Evolutionary conservation across 2,329 filamentous ascomycete species (phyloP).

Genomic region (Talaromyces sp.): DNA sequence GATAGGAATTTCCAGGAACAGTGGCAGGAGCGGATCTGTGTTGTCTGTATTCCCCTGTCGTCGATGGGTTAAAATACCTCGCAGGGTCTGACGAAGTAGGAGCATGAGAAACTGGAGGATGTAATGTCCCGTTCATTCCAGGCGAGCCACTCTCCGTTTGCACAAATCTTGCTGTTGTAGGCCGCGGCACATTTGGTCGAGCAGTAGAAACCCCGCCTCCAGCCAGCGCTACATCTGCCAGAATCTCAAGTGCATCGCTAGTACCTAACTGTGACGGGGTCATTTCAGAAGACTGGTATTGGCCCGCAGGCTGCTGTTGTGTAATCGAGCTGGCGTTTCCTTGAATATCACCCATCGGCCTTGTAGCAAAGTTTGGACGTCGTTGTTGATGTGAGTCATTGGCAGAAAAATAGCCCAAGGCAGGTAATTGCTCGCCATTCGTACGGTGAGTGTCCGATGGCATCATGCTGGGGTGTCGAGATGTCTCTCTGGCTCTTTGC

Average conservation of each 20-base stretch:
- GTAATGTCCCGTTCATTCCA: background rate
- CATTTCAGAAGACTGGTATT: background rate
- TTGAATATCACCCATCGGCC: background rate
- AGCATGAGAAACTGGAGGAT: background rate
- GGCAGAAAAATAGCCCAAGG: background rate
- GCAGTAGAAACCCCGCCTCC: background rate
- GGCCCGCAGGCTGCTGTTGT: background rate
- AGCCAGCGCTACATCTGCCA: background rate
- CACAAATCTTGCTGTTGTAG: background rate
- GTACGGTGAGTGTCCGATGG: background rate
- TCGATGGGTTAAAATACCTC: too few relatives aligned
- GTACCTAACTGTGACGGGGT: background rate
- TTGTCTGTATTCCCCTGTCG: background rate
- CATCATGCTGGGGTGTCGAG: background rate
- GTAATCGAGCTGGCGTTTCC: background rate
- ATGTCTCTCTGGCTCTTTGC: background rate
- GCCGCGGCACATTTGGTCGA: background rate
- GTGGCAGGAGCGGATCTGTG: background rate
- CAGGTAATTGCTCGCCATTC: background rate
- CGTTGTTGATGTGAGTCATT: background rate
- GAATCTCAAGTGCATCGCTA: background rate
- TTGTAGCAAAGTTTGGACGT: background rate
- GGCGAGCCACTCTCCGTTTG: background rate
- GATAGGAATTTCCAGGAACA: background rate
- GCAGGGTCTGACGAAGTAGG: too few relatives aligned